A percentile compares a stretch with the other conserved stretches of the same genome.
phyloP scores from a whole-genome alignment of 768 basidiomycete genomes.

The Tylopilus subfusipes region DNA sequence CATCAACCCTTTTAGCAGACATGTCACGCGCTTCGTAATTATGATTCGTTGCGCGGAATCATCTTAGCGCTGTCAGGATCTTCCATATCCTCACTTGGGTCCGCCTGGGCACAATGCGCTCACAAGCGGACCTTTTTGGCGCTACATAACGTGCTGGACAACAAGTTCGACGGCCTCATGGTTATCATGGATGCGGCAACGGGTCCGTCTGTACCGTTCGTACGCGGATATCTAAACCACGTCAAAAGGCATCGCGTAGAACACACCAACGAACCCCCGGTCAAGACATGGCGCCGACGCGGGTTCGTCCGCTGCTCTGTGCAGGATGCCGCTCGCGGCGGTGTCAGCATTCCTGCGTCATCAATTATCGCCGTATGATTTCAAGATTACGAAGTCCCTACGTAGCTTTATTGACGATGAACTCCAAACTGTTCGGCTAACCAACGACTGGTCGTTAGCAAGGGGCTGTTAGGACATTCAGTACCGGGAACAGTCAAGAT shows the following conservation, averaged over 20 bases:
- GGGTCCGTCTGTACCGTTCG: constrained; percentile 66
- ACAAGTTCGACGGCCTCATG: constrained; percentile 39
- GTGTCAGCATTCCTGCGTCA: constrained; percentile 54
- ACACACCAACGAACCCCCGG: constrained; percentile 35
- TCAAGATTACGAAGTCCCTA: constrained; percentile 44
- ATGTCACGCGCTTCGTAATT: constrained; percentile 62
- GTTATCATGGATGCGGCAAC: constrained; percentile 36
- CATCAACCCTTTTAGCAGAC: constrained; percentile 45
- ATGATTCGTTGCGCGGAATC: constrained; percentile 65
- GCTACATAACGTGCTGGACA: constrained; percentile 54
- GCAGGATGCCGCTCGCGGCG: constrained; percentile 50
- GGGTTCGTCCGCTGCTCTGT: constrained; percentile 54
- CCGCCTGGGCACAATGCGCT: constrained; percentile 65
- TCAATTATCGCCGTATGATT: constrained; percentile 49
- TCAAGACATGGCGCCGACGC: constrained; percentile 19
- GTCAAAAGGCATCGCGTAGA: constrained; percentile 54
- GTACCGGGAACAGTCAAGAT: not conserved
- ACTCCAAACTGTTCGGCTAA: constrained; percentile 40
- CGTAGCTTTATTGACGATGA: constrained; percentile 46
- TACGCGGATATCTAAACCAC: constrained; percentile 60
- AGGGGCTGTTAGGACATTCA: constrained; percentile 55
- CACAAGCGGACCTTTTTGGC: constrained; percentile 49
- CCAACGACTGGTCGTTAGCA: constrained; percentile 34
- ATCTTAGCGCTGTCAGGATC: constrained; percentile 59
- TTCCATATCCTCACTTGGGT: constrained; percentile 51